Base-by-base conservation (phyloP, 2,329 filamentous ascomycete genomes). In the Coniochaeta sp. region DNA sequence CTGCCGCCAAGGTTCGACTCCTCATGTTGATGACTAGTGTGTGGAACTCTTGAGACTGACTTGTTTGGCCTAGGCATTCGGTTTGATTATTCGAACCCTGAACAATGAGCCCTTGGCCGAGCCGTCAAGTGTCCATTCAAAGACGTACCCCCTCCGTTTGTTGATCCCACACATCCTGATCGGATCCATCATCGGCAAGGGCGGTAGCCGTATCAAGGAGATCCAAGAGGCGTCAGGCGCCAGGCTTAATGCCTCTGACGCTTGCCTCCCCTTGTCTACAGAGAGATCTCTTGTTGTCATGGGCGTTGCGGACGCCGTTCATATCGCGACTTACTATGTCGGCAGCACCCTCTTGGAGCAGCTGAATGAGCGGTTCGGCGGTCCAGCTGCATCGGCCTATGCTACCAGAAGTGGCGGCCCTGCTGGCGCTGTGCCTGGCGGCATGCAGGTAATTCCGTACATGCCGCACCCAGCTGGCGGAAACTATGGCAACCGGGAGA, bases 401-500 rank as follows among this genome's bases (percentile, higher is more conserved):
- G 95, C 95, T 55, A 96, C 93, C 55, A 88, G 95, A 65, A 96
- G 91, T 70, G 95, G 95, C 63, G 93, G 91, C 57, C 93, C 95
- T 57, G 91, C 93, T 61, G 93, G 93, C 58, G 91, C 93, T 36
- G 91, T 98, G 17, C 95, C 95, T 24, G 95, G 95, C 62, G 95
- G 95, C 63, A 96, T 99, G 92, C 95, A 98, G 74, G 95, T 99
- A 57, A 92, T 98, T n/a, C 95, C 95, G 6, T 99, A 99, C 73
- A 90, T 91, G 60, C 95, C 95, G 57, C 93, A 97, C 74, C 90
- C 93, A 30, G 91, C 91, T 60, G 91, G 91, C 61, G 95, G 95
- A 66, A 93, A 93, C 73, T 98, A 93, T 72, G 93, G 93, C 60
- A 90, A 93, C 69, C 88, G 91, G 52, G 93, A 98, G 64, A 91